Conservation (phyloP, 495 filamentous ascomycete species). For the Podospora anserina region DNA sequence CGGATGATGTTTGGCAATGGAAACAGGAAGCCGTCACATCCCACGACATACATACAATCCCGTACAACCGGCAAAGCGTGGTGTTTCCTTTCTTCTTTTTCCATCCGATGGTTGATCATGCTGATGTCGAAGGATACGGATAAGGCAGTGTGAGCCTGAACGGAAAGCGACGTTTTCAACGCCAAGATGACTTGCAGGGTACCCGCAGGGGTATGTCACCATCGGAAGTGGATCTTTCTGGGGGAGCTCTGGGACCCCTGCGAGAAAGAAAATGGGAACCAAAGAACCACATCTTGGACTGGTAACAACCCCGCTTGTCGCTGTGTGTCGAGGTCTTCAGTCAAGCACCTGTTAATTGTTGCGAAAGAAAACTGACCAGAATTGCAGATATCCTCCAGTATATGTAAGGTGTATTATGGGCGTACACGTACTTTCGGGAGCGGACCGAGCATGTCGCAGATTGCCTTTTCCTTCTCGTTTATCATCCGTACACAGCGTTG, state of each 20-base stretch:
- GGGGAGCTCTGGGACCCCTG: background rate
- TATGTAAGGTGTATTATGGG: too few species aligned
- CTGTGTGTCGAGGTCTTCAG: background rate
- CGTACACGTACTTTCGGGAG: background rate
- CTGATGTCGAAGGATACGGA: background rate
- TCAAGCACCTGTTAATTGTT: background rate
- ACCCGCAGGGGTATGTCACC: constrained; percentile 1
- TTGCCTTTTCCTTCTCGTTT: background rate
- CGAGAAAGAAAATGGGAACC: background rate
- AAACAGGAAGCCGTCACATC: constrained; percentile 1
- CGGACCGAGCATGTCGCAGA: constrained; percentile 2
- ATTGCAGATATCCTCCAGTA: too few species aligned
- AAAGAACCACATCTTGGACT: background rate
- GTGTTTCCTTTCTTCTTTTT: background rate
- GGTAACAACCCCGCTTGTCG: background rate
- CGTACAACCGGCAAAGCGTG: background rate
- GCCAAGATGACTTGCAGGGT: constrained; percentile 5
- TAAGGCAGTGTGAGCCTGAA: background rate
- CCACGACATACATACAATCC: background rate
- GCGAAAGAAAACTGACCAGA: background rate
- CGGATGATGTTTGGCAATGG: background rate
- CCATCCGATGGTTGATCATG: background rate
- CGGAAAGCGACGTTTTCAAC: background rate
- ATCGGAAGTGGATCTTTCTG: constrained; percentile 6
- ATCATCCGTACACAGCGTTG: constrained; percentile 1